Base-by-base conservation (phyloP, 306 rosid genomes). In the Ammopiptanthus mongolicus region DNA sequence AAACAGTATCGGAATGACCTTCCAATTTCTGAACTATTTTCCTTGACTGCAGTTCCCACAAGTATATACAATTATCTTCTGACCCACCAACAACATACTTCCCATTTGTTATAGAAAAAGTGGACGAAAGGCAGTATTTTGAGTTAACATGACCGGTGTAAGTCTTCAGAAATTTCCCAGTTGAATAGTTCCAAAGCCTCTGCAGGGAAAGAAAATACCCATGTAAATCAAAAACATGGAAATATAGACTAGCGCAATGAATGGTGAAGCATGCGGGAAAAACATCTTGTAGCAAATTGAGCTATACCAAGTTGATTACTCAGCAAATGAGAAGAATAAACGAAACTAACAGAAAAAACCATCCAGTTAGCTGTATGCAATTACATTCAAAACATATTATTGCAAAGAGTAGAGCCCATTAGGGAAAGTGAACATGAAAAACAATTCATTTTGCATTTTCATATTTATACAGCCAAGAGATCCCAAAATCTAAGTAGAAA, bases 111-210 rank as follows among this genome's bases (percentile, higher is more conserved):
- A 85, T 84, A 5, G 97, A 95, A 75, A 95, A 95, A 1, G 95
- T 65, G 14, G 98, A 86, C 2, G 98, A 81, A 70, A 90, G 79
- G 87, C 98, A 91, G 87, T 76, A 95, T 81, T 88, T 91, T 4
- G 97, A 95, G 78, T 93, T 95, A 50, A 58, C 84, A 74, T 95
- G 98, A 68, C 97, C 97, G 0, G 88, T 77, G 68, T 90, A 95
- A 14, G 97, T 87, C 89, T 95, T 95, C 76, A 91, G 84, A 88
- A 89, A 91, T 84, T 86, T 91, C 56, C 98, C 98, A 34, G 92
- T 90, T 2, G 97, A 85, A 78, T 88, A 91, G 86, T 95, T 92
- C 98, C 97, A 95, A 18, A 95, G 94, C 89, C 96, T 90, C 98
- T 95, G 88, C 73, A 84, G 67, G 63, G 39, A 81, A 57, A 68